A percentile compares a stretch with the other conserved stretches of the same genome.
phyloP scores from a whole-genome alignment of 1,284 basidiomycete genomes.

The Exobasidium rhododendri region DNA sequence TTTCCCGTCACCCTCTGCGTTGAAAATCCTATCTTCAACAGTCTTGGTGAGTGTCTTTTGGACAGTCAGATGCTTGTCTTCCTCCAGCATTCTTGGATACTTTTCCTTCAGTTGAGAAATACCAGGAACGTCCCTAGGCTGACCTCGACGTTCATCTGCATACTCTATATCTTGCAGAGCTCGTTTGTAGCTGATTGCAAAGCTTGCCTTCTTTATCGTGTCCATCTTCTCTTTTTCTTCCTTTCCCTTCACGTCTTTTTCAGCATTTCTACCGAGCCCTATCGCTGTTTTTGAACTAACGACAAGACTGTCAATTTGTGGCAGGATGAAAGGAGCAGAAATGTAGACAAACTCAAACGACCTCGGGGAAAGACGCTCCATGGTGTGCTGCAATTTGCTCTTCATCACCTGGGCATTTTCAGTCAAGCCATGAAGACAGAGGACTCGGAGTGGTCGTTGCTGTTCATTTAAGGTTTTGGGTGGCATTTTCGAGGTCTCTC shows the following conservation, averaged over 20 bases:
- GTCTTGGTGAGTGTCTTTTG: background rate
- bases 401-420: background rate
- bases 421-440: background rate
- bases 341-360: background rate
- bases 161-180: background rate
- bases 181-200: background rate
- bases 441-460: background rate
- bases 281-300: background rate
- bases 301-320: background rate
- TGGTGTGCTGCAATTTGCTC: background rate
- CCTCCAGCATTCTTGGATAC: too few relatives aligned
- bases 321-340: background rate
- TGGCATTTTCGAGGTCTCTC: too few relatives aligned
- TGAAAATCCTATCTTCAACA: background rate
- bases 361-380: background rate
- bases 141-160: background rate
- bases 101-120: background rate
- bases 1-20: background rate
- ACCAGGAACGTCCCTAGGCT: background rate
- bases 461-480: too few relatives aligned
- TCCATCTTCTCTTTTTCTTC: too few relatives aligned
- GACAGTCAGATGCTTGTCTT: background rate
- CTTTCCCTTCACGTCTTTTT: too few relatives aligned
- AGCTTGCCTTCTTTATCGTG: background rate
- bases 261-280: background rate